Evolutionary conservation across 441 rosid genomes (phyloP).

Genomic region (Codiaeum variegatum): DNA sequence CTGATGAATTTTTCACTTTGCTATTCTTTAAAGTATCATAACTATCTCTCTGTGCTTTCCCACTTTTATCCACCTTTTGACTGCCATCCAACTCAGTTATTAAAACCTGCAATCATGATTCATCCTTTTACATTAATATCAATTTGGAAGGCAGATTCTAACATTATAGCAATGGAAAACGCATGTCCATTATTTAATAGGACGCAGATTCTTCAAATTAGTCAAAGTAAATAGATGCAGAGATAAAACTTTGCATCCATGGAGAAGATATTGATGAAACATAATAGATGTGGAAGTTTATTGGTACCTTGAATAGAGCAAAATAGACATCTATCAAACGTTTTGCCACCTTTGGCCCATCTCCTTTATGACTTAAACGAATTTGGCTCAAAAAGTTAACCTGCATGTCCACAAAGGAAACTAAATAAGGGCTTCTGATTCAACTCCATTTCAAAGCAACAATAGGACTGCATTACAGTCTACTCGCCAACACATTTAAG

Average conservation of each 20-base stretch:
- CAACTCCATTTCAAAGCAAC: neutral
- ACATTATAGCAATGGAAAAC: neutral
- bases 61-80: constrained; percentile 33
- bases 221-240: neutral
- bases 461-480: neutral
- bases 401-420: constrained; percentile 36
- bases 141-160: neutral
- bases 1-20: constrained; percentile 36
- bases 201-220: neutral
- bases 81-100: constrained; percentile 51
- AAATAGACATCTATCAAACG: constrained; percentile 88
- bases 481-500: neutral
- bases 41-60: constrained; percentile 25
- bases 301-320: constrained; percentile 82
- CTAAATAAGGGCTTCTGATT: constrained; percentile 14
- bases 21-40: constrained; percentile 33
- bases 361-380: constrained; percentile 71
- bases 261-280: neutral
- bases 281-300: constrained; percentile 3
- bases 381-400: constrained; percentile 91
- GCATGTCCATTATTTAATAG: neutral
- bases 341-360: constrained; percentile 88
- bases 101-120: constrained; percentile 53
- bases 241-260: neutral
- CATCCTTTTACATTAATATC: constrained; percentile 7